These are phyloP conservation scores for Clarireedia homoeocarpa DNA, from an alignment of 2,329 filamentous ascomycete genomes.

Conservation along the genomic window DNA sequence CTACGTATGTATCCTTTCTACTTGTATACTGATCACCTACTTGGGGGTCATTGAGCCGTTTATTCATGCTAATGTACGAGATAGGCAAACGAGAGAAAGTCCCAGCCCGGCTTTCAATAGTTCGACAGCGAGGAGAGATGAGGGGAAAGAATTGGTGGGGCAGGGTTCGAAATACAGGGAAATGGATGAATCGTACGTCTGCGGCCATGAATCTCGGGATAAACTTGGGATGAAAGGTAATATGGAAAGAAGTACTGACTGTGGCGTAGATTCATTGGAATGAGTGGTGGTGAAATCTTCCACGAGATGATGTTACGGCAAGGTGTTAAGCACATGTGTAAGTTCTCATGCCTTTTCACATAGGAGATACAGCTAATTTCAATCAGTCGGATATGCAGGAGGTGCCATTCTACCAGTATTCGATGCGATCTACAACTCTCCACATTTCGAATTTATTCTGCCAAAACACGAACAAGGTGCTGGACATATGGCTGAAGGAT, in stretches of 20 bases:
- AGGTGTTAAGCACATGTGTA: conserved; percentile 89
- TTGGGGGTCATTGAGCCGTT: conserved; percentile 12
- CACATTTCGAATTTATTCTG: conserved; percentile 92
- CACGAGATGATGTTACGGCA: conserved; percentile 98
- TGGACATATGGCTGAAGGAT: conserved; percentile 97
- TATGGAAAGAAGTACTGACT: neutral
- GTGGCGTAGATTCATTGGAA: conserved; percentile 69
- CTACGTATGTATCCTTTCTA: conserved; percentile 16
- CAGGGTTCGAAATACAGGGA: conserved; percentile 51
- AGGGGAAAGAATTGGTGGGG: conserved; percentile 42
- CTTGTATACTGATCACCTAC: neutral
- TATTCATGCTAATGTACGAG: conserved; percentile 22
- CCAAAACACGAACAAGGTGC: conserved; percentile 96
- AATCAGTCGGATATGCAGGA: conserved; percentile 75
- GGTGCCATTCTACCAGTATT: conserved; percentile 96
- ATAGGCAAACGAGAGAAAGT: conserved; percentile 47
- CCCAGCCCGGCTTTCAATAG: conserved; percentile 57
- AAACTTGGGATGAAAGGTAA: neutral
- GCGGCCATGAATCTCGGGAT: conserved; percentile 7
- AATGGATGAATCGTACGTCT: conserved; percentile 73
- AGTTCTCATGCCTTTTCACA: conserved; percentile 33
- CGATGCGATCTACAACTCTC: conserved; percentile 97
- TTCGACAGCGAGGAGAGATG: conserved; percentile 32
- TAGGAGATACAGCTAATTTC: conserved; percentile 10
- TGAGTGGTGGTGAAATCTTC: conserved; percentile 93